A percentile compares a stretch with the other conserved stretches of the same genome.
Evolutionary conservation across 2,329 filamentous ascomycete genomes (phyloP).

Genomic region (Dactylonectria estremocensis): DNA sequence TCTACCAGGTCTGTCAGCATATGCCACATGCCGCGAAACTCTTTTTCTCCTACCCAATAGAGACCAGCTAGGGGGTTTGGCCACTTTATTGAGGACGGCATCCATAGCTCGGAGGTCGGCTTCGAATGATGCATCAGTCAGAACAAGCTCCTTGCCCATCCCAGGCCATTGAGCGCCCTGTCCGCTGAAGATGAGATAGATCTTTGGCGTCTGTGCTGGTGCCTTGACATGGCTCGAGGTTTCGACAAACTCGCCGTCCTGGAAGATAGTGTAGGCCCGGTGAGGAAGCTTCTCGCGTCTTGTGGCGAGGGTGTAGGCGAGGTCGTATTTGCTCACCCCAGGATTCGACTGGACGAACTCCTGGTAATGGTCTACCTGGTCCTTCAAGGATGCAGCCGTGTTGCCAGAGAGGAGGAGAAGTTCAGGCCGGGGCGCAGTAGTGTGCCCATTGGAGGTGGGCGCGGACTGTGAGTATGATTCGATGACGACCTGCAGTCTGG

Average conservation of each 20-base stretch:
- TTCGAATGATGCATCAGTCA: constrained; percentile 10
- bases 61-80: neutral
- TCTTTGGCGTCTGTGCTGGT: neutral
- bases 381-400: constrained; percentile 17
- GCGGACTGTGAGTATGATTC: too few species aligned
- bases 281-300: constrained; percentile 49
- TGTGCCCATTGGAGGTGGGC: neutral
- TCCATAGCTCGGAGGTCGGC: constrained; percentile 25
- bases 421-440: neutral
- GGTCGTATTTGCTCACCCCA: constrained; percentile 19
- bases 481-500: constrained; percentile 36
- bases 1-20: neutral
- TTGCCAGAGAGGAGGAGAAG: constrained; percentile 42
- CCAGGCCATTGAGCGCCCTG: constrained; percentile 55
- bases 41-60: too few species aligned
- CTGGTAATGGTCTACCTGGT: constrained; percentile 34
- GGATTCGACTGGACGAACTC: constrained; percentile 40
- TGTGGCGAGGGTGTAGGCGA: constrained; percentile 51
- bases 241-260: neutral
- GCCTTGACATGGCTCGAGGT: neutral
- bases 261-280: constrained; percentile 35
- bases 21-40: too few species aligned
- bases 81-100: too few species aligned
- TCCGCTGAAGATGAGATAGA: constrained; percentile 52
- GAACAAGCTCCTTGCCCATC: constrained; percentile 48